Evolutionary conservation across 2,329 filamentous ascomycete genomes (phyloP), one percentile per base, ranked within the genome.

Genomic region (Penicillium palitans): DNA sequence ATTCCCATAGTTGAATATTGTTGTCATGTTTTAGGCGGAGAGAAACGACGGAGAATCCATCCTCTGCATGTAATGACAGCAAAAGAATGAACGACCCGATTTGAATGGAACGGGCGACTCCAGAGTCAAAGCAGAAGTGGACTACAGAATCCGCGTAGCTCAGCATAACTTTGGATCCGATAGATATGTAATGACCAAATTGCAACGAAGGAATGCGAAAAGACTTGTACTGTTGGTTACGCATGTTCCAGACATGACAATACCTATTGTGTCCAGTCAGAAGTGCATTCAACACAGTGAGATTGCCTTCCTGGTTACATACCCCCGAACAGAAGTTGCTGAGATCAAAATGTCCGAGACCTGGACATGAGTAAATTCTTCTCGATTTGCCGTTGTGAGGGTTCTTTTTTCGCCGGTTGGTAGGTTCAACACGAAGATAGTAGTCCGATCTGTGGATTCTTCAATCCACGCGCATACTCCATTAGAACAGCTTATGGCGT

Each of bases 221-320:
- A 10, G 46, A 61, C 24, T 55, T 57, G 27, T 62, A 35, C 19
- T 67, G 58, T 17, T 64, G 58, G 2, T 66, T 67, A 13, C 59
- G 25, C 17, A 69, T 47, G 42, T 70, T 59, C 70, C 72, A 75
- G n/a, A 69, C 65, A 59, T 72, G 63, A 42, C 72, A 74, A 31
- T 67, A 66, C 29, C 71, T 73, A 35, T 21, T 31, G 3, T 35
- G 12, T 35, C 29, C 12, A 40, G 19, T 41, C 19, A 50, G 37
- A 35, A 24, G 29, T 35, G 10, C 25, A 35, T 53, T 12, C 55
- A 25, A 6, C 7, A 49, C 6, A 24, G 6, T 8, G 25, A 12
- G 12, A n/a, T 12, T 37, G n/a, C 8, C n/a, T 39, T 35, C n/a
- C 25, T 12, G 25, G 21, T 19, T n/a, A 52, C 45, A 29, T 47